Evolutionary conservation across 805 yeast species (phyloP).

Genomic region (Saccharomycopsis sp.): DNA sequence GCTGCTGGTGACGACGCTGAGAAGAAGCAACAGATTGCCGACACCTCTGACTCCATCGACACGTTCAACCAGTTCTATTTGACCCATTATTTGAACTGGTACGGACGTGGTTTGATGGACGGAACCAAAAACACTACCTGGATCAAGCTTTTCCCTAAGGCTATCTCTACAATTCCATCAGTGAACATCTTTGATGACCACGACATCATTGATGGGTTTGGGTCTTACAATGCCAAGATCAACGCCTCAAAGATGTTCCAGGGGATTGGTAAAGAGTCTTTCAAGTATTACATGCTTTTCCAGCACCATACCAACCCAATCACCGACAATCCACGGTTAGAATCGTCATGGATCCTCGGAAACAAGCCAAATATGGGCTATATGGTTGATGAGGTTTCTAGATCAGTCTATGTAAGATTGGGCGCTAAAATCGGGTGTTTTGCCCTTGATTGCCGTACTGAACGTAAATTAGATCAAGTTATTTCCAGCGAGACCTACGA

Average conservation of each 20-base stretch:
- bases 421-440: slow-evolving; percentile 67
- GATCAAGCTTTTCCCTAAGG: slow-evolving; percentile 63
- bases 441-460: slow-evolving; percentile 92
- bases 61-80: slow-evolving; percentile 66
- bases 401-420: slow-evolving; percentile 63
- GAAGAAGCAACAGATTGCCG: slow-evolving; percentile 34
- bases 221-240: slow-evolving; percentile 82
- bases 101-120: slow-evolving; percentile 80
- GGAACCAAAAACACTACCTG: slow-evolving; percentile 58
- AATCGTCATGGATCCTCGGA: slow-evolving; percentile 59
- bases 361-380: slow-evolving; percentile 52
- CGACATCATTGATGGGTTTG: slow-evolving; percentile 95
- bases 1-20: slow-evolving; percentile 42
- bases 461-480: slow-evolving; percentile 59
- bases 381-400: slow-evolving; percentile 51
- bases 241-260: slow-evolving; percentile 49
- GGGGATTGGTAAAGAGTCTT: slow-evolving; percentile 72
- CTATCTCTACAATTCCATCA: slow-evolving; percentile 78
- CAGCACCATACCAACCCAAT: slow-evolving; percentile 67
- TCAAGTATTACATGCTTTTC: slow-evolving; percentile 80
- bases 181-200: slow-evolving; percentile 90
- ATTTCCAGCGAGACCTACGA: slow-evolving; percentile 51
- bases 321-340: slow-evolving; percentile 22
- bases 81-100: slow-evolving; percentile 77
- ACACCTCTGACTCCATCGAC: slow-evolving; percentile 37